Conservation (phyloP, 352 stramenopile species). For the Phytophthora parvispora region DNA sequence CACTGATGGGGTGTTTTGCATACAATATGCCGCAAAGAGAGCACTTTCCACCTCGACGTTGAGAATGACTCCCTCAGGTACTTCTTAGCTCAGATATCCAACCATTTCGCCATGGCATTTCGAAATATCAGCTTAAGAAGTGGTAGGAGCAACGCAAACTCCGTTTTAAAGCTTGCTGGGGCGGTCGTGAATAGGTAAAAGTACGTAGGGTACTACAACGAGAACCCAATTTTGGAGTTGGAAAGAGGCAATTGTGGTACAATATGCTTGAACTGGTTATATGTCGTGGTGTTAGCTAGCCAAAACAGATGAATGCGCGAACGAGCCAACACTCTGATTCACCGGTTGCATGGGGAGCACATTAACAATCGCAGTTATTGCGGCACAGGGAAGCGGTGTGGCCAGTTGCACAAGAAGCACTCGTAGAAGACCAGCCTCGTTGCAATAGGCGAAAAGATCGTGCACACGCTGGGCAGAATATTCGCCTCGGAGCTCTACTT, state of each 20-base stretch:
- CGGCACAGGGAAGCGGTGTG: constrained; percentile 16
- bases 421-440: not conserved
- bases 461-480: constrained; percentile 20
- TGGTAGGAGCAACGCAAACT: constrained; percentile 34
- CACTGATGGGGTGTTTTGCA: constrained; percentile 46
- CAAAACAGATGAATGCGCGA: constrained; percentile 18
- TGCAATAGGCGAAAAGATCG: constrained; percentile 11
- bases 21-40: constrained; percentile 46
- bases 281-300: constrained; percentile 13
- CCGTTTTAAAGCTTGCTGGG: not conserved
- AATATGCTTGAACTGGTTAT: constrained; percentile 27
- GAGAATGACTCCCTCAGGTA: constrained; percentile 39
- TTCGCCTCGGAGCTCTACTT: constrained; percentile 24
- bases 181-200: constrained; percentile 32
- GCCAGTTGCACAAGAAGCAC: constrained; percentile 9
- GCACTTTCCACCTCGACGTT: constrained; percentile 50
- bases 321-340: constrained; percentile 4
- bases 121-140: constrained; percentile 38
- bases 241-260: constrained; percentile 13
- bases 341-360: constrained; percentile 11
- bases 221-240: constrained; percentile 24
- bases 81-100: constrained; percentile 17
- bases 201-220: constrained; percentile 29
- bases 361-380: constrained; percentile 17
- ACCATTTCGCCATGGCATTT: constrained; percentile 20